phyloP scores from a whole-genome alignment of 345 rosid genomes.

The Ceriops zippeliana region DNA sequence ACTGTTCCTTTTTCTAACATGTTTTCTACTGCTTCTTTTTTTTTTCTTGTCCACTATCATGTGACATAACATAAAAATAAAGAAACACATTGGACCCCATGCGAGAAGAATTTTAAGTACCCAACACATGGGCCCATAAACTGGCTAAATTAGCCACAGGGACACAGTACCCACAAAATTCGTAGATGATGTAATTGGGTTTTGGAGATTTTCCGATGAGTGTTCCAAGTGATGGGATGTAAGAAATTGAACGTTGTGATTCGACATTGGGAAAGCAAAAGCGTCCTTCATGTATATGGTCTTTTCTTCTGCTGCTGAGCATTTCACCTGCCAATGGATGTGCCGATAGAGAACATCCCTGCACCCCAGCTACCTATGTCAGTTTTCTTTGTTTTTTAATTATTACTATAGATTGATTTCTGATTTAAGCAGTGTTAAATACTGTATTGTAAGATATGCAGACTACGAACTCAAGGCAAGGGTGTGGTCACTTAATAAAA shows the following conservation, averaged over 20 bases:
- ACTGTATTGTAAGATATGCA: too few relatives aligned
- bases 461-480: too few relatives aligned
- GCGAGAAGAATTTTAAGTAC: conserved; percentile 25
- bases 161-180: conserved; percentile 22
- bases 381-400: background rate
- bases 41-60: background rate
- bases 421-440: background rate
- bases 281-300: background rate
- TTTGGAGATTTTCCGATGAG: conserved; percentile 12
- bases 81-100: conserved; percentile 32
- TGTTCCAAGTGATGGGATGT: conserved; percentile 26
- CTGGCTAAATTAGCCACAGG: conserved; percentile 24
- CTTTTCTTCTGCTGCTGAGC: background rate
- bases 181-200: conserved; percentile 15
- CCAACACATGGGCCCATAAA: conserved; percentile 38
- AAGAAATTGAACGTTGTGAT: conserved; percentile 21
- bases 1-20: background rate
- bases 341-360: too few relatives aligned
- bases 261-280: conserved; percentile 18
- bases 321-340: background rate
- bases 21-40: background rate
- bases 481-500: background rate
- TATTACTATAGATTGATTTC: background rate
- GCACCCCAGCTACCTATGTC: background rate
- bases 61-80: background rate